Conservation (phyloP, 1,139 yeast genomes). For the Geotrichum klebahnii region DNA sequence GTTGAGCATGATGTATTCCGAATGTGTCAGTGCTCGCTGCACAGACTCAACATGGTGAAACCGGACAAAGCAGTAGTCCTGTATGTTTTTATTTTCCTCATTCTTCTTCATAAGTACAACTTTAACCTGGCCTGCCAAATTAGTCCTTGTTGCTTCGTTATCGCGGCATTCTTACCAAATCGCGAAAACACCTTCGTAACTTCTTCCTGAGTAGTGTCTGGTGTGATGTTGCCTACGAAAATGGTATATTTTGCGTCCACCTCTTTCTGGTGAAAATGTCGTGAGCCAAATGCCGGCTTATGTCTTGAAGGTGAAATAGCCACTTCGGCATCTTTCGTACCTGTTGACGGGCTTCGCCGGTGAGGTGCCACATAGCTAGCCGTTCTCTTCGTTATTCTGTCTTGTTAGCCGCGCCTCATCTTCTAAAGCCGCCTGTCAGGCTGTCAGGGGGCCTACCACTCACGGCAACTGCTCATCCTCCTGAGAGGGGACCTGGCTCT, state of each 20-base stretch:
- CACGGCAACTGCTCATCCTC: too few species aligned
- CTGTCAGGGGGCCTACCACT: too few species aligned
- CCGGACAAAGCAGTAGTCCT: conserved; percentile 17
- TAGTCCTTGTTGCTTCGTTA: background rate
- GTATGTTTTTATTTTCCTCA: conserved; percentile 8
- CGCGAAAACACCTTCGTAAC: conserved; percentile 13
- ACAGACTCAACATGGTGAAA: conserved; percentile 17
- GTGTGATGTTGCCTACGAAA: conserved; percentile 16
- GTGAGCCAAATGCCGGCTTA: background rate
- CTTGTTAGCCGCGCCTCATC: background rate
- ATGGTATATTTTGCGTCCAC: conserved; percentile 12
- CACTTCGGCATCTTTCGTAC: conserved; percentile 1
- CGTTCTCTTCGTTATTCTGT: conserved; percentile 2
- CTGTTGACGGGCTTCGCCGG: conserved; percentile 4
- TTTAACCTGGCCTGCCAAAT: conserved; percentile 12
- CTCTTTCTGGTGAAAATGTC: conserved; percentile 1
- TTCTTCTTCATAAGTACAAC: conserved; percentile 16
- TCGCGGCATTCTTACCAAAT: conserved; percentile 5
- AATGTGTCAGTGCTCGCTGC: conserved; percentile 13
- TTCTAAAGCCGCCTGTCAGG: too few species aligned
- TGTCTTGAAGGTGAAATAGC: background rate
- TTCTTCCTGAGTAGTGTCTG: conserved; percentile 13
- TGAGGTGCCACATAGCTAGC: conserved; percentile 10
- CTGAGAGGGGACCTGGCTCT: conserved; percentile 7
- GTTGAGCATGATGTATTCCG: conserved; percentile 8